Percentiles rank a stretch among this genome's conserved stretches.
Conservation (phyloP, 257 asterid genomes). For the Nicotiana tabacum region DNA sequence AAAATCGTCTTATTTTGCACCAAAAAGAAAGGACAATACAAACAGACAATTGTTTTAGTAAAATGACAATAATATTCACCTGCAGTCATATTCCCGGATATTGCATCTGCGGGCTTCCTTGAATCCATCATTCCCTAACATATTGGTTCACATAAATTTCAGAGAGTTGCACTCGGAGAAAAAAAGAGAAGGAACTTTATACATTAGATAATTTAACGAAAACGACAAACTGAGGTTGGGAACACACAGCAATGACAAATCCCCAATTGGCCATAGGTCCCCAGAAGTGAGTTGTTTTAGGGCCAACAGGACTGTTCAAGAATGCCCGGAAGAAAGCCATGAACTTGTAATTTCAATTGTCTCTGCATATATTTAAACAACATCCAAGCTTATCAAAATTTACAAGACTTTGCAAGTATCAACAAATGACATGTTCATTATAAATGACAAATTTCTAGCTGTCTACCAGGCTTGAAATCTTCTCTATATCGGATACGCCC, state of each 20-base stretch:
- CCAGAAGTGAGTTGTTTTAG: constrained; percentile 47
- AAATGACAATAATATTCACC: not conserved
- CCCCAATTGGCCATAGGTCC: constrained; percentile 49
- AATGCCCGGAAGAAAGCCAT: constrained; percentile 36
- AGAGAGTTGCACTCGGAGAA: not conserved
- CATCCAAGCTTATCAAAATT: too few species aligned
- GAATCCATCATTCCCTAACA: constrained; percentile 8
- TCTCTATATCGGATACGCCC: too few species aligned
- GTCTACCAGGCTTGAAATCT: too few species aligned
- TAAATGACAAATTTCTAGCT: too few species aligned
- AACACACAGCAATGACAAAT: constrained; percentile 32
- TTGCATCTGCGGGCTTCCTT: constrained; percentile 3
- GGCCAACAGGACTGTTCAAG: constrained; percentile 41
- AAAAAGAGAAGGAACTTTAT: not conserved
- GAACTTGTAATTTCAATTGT: not conserved
- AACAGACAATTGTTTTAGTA: not conserved
- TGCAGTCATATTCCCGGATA: constrained; percentile 11
- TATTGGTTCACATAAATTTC: not conserved
- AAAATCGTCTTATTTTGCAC: not conserved
- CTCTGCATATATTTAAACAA: not conserved
- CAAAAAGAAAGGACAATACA: not conserved
- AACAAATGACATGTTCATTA: too few species aligned
- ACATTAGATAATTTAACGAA: not conserved
- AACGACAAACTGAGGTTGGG: not conserved
- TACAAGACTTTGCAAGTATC: too few species aligned